These are phyloP conservation scores for Neonothopanus nambi DNA, from an alignment of 1,284 basidiomycete genomes.

Conservation along the genomic window DNA sequence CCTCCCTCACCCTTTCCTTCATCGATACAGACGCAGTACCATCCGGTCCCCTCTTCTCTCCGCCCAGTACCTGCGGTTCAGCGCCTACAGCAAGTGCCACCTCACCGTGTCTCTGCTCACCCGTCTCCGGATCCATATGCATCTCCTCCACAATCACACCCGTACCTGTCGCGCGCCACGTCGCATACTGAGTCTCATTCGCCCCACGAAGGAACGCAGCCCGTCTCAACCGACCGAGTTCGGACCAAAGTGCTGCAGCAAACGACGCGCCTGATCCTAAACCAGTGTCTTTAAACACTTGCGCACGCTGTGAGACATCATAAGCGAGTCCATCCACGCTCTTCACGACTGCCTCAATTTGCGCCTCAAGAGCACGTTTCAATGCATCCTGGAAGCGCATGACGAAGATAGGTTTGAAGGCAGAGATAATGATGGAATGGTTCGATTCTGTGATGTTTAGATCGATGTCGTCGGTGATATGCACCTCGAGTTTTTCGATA, in stretches of 20 bases:
- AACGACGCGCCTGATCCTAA: conserved; percentile 46
- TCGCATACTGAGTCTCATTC: conserved; percentile 27
- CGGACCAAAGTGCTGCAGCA: conserved; percentile 62
- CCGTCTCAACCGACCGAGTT: conserved; percentile 54
- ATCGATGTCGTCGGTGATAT: conserved; percentile 51
- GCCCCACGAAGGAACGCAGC: conserved; percentile 33
- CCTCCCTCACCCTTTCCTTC: conserved; percentile 33
- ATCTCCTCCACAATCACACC: conserved; percentile 56
- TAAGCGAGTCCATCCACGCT: conserved; percentile 54
- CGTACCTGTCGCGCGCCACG: conserved; percentile 57
- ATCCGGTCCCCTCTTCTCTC: conserved; percentile 63
- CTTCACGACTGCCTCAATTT: conserved; percentile 50
- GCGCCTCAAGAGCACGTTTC: conserved; percentile 53
- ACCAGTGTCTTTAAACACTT: conserved; percentile 66
- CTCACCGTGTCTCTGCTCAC: conserved; percentile 30
- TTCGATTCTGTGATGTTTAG: conserved; percentile 59
- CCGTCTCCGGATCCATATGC: conserved; percentile 22
- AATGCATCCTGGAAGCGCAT: conserved; percentile 56
- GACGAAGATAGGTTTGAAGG: conserved; percentile 63
- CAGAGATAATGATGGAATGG: conserved; percentile 55
- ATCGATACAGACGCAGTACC: conserved; percentile 53
- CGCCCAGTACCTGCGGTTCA: conserved; percentile 66
- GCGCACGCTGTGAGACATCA: conserved; percentile 53
- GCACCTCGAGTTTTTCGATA: conserved; percentile 53
- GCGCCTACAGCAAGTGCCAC: conserved; percentile 64